Evolutionary conservation across 1,139 yeast genomes (phyloP).

Genomic region (Yamadazyma siamensis): DNA sequence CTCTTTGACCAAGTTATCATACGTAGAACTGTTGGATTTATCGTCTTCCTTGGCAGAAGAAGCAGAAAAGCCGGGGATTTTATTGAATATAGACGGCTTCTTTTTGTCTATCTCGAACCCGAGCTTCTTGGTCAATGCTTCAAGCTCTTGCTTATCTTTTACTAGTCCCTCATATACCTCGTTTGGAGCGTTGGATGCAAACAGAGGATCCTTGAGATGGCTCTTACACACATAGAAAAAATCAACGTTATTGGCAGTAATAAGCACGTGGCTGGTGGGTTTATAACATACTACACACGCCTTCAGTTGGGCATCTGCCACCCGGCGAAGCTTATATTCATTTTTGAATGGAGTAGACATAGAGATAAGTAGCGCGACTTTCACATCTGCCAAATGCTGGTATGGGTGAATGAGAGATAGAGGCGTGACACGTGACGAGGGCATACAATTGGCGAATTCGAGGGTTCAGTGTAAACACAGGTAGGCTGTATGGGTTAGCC

Average conservation of each 20-base stretch:
- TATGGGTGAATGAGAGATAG: too few relatives aligned
- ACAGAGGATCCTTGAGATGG: slow-evolving; percentile 62
- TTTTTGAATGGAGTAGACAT: slow-evolving; percentile 44
- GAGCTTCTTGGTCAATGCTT: slow-evolving; percentile 36
- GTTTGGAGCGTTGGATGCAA: slow-evolving; percentile 52
- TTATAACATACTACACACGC: slow-evolving; percentile 68
- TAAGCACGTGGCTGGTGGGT: slow-evolving; percentile 60
- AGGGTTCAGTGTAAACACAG: slow-evolving; percentile 1
- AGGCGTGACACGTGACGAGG: background rate
- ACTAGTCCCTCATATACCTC: slow-evolving; percentile 45
- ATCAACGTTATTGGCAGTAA: slow-evolving; percentile 51
- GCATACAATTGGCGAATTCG: slow-evolving; percentile 1
- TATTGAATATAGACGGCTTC: slow-evolving; percentile 35
- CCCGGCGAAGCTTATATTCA: slow-evolving; percentile 51
- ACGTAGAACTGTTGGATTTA: slow-evolving; percentile 10
- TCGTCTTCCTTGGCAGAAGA: slow-evolving; percentile 16
- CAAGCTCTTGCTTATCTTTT: slow-evolving; percentile 33
- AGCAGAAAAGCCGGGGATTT: slow-evolving; percentile 18
- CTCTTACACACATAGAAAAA: slow-evolving; percentile 66
- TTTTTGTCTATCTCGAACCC: slow-evolving; percentile 23
- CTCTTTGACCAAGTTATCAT: slow-evolving; percentile 12
- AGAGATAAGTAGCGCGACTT: too few relatives aligned
- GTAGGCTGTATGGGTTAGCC: too few relatives aligned
- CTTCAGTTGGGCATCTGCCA: slow-evolving; percentile 52
- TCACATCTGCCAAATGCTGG: too few relatives aligned